Evolutionary conservation across 2,329 filamentous ascomycete genomes (phyloP), one percentile per base, ranked within the genome.

Genomic region (Fusarium pseudoanthophilum): DNA sequence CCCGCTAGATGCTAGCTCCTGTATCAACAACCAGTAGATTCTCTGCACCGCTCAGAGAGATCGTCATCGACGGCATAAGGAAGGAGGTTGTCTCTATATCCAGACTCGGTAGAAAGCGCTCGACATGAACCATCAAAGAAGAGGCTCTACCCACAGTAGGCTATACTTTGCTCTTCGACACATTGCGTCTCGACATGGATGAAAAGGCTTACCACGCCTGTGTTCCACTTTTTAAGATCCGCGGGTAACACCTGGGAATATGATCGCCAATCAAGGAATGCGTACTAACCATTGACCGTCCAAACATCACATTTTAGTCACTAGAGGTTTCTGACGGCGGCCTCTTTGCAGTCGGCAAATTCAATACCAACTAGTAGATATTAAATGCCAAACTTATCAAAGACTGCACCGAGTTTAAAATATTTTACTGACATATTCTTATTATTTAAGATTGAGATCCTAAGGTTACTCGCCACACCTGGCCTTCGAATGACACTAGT

Each of bases 51-150:
- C 5, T 45, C 0, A 20, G 3, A 5, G n/a, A 24, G 6, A 43
- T 18, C n/a, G n/a, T 18, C 15, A 8, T 24, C 7, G 2, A 4
- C 42, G 4, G 11, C 24, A 7, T 4, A 2, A 45, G 3, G 11
- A 45, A 24, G 7, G 0, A 26, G 13, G 11, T 9, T 26, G 8
- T 5, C 7, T 18, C n/a, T 42, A 9, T 10, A 16, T 42, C 5
- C 40, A 42, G 21, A 1, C 9, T n/a, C 6, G 6, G 21, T 11
- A 5, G 14, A 24, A 11, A 11, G n/a, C n/a, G 15, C 6, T 11
- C n/a, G 4, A 7, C 6, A 24, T 7, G 11, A 45, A 26, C 1
- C 4, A 26, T 26, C 1, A 20, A 26, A 26, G 4, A 20, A 9
- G 3, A 45, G 42, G 5, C 5, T 7, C 16, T 26, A 18, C 3